Percentiles rank a stretch among this genome's conserved stretches.
Evolutionary conservation across 2,329 filamentous ascomycete species (phyloP).

Genomic region (Cryphonectria naterciae): DNA sequence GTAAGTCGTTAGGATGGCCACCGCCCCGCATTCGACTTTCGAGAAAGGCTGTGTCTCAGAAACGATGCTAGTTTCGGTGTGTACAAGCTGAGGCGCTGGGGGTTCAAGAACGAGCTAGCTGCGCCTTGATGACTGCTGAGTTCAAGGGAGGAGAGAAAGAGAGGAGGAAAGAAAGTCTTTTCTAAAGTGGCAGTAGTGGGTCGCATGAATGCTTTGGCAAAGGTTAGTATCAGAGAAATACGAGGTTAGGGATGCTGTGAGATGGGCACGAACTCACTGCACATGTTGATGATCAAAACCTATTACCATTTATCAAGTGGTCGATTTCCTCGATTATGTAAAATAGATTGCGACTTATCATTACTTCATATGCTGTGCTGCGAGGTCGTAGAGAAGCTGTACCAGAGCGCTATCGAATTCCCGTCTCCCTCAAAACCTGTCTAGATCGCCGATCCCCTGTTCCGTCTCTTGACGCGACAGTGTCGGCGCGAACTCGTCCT

Average conservation of each 20-base stretch:
- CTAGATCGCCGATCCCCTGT: not conserved
- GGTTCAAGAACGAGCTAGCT: not conserved
- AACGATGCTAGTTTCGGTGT: not conserved
- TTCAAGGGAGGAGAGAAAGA: no score
- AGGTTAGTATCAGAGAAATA: no score
- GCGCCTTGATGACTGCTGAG: not conserved
- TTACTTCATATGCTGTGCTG: not conserved
- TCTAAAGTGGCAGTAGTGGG: no score
- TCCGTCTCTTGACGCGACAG: constrained; percentile 20
- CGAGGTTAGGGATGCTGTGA: not conserved
- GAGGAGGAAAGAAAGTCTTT: no score
- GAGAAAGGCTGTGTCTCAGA: not conserved
- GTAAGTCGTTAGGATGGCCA: not conserved
- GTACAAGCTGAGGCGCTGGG: not conserved
- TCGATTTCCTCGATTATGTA: not conserved
- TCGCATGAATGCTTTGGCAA: no score
- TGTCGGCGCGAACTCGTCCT: constrained; percentile 11
- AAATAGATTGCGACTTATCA: not conserved
- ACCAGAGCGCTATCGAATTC: not conserved
- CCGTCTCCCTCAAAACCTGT: not conserved
- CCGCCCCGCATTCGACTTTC: not conserved
- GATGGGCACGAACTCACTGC: not conserved
- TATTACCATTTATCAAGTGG: not conserved
- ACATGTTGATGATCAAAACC: not conserved
- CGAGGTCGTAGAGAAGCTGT: not conserved